Percentiles rank a stretch among this genome's conserved stretches.
Evolutionary conservation across 2,329 filamentous ascomycete genomes (phyloP).

Genomic region (Hymenoscyphus repandus): DNA sequence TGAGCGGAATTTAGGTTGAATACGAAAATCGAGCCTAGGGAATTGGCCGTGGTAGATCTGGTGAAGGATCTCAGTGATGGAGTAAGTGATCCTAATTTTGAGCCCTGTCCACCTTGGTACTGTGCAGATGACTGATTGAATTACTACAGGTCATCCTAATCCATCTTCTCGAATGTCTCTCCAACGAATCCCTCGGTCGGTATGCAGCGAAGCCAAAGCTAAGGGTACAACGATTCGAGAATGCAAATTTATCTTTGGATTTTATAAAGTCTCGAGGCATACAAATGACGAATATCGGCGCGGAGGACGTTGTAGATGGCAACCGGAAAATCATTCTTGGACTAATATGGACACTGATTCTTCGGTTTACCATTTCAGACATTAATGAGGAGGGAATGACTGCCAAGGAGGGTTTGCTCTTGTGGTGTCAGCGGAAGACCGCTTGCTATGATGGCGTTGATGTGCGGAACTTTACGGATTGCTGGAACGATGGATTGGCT

Average conservation of each 20-base stretch:
- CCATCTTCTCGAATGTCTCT: constrained; percentile 94
- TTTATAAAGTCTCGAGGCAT: constrained; percentile 89
- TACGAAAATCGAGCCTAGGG: constrained; percentile 78
- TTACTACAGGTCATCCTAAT: constrained; percentile 75
- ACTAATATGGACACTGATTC: constrained; percentile 96
- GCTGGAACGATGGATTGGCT: constrained; percentile 96
- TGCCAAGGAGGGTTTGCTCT: constrained; percentile 86
- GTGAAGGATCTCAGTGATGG: constrained; percentile 89
- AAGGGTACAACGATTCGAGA: constrained; percentile 94
- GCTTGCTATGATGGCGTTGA: constrained; percentile 98
- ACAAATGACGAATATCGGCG: constrained; percentile 97
- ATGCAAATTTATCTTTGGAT: constrained; percentile 91
- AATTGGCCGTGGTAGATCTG: constrained; percentile 78
- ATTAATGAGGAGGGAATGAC: constrained; percentile 98
- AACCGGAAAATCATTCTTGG: constrained; percentile 97
- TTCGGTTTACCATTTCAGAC: constrained; percentile 96
- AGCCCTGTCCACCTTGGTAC: background rate
- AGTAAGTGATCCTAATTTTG: constrained; percentile 48
- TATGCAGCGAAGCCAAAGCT: constrained; percentile 96
- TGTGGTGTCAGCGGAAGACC: constrained; percentile 98
- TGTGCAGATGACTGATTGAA: constrained; percentile 16
- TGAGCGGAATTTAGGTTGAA: constrained; percentile 65
- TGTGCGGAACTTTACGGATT: constrained; percentile 87
- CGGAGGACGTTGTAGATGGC: constrained; percentile 96
- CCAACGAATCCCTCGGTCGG: constrained; percentile 87